Conservation (phyloP, 176 grass and related monocot species). For the Avena eriantha region DNA sequence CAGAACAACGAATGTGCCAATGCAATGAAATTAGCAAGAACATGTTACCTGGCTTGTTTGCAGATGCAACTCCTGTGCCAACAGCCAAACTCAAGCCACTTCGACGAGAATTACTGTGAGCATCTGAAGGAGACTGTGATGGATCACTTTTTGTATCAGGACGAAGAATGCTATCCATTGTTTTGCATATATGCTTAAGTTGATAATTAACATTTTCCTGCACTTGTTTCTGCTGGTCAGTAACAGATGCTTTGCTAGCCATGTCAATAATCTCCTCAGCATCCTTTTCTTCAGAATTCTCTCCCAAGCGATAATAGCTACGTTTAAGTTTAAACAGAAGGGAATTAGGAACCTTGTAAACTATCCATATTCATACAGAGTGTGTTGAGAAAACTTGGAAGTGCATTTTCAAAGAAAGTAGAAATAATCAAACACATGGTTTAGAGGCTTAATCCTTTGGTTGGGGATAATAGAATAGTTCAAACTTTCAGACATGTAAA, state of each 20-base stretch:
- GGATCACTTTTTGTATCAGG: constrained; percentile 42
- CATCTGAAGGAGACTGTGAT: constrained; percentile 34
- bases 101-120: constrained; percentile 48
- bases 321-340: constrained; percentile 45
- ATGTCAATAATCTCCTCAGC: constrained; percentile 87
- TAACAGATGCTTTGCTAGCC: constrained; percentile 81
- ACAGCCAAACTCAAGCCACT: constrained; percentile 83
- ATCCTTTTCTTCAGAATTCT: constrained; percentile 76
- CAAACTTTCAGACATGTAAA: background rate
- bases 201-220: constrained; percentile 90
- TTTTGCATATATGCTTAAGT: constrained; percentile 62
- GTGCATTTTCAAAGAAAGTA: background rate
- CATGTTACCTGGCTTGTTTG: constrained; percentile 58
- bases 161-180: constrained; percentile 75
- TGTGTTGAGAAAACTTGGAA: constrained; percentile 21
- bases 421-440: background rate
- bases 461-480: constrained; percentile 13
- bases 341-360: constrained; percentile 8
- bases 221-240: constrained; percentile 81
- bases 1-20: constrained; percentile 8
- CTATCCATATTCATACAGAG: background rate
- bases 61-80: constrained; percentile 52
- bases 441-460: background rate
- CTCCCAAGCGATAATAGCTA: constrained; percentile 85
- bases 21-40: constrained; percentile 26